These are phyloP conservation scores for Xylaria flabelliformis DNA, from an alignment of 495 filamentous ascomycete species.

Conservation along the genomic window DNA sequence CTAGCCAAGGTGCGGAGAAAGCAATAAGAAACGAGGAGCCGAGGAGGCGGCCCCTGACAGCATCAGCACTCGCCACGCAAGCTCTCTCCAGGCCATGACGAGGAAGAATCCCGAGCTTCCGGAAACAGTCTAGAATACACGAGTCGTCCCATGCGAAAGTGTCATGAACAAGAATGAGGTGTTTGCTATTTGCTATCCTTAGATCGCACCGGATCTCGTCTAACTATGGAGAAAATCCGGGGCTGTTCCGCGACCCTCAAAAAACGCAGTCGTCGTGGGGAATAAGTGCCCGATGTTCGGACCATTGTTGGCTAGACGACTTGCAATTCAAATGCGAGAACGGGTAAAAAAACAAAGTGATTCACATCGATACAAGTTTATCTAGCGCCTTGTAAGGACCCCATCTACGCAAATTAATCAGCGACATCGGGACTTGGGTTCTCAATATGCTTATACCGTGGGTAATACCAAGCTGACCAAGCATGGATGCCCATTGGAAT, in stretches of 20 bases:
- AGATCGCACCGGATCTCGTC: not conserved
- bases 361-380: not conserved
- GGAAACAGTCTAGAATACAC: not conserved
- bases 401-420: not conserved
- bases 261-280: not conserved
- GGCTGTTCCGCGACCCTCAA: not conserved
- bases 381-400: not conserved
- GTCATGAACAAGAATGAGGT: not conserved
- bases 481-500: conserved; percentile 1
- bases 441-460: not conserved
- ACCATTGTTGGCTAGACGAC: not conserved
- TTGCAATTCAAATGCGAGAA: not conserved
- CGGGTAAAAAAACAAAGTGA: not conserved
- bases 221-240: conserved; percentile 16
- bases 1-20: conserved; percentile 18
- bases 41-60: not conserved
- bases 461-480: conserved; percentile 16
- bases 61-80: not conserved
- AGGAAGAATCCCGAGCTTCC: not conserved
- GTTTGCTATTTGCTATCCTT: not conserved
- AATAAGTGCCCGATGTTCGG: not conserved
- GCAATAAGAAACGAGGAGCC: conserved; percentile 9
- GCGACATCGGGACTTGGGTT: conserved; percentile 11
- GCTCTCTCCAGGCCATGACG: not conserved
- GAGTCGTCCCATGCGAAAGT: not conserved